Conservation (phyloP, 495 filamentous ascomycete species). For the Daldinia bambusicola region DNA sequence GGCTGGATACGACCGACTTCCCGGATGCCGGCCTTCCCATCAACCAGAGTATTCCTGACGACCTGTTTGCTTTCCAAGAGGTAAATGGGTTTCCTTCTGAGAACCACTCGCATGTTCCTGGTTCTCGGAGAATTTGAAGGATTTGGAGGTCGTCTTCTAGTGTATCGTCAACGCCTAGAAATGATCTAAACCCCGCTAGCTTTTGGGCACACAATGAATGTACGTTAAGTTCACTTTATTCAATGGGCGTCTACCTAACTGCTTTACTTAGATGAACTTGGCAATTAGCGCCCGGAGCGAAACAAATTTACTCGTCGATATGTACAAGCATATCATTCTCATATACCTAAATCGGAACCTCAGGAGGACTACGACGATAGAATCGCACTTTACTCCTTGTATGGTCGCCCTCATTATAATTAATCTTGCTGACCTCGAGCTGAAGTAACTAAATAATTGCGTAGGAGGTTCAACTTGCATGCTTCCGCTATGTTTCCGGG, state of each 20-base stretch:
- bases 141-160: slow-evolving; percentile 8
- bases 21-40: slow-evolving; percentile 12
- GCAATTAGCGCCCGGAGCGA: slow-evolving; percentile 4
- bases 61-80: not conserved
- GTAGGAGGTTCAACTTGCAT: not conserved
- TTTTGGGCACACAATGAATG: slow-evolving; percentile 51
- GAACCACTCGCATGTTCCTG: slow-evolving; percentile 15
- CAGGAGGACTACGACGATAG: slow-evolving; percentile 20
- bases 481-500: not conserved
- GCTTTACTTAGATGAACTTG: slow-evolving; percentile 5
- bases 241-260: no score
- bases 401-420: not conserved
- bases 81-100: not conserved
- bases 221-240: not conserved
- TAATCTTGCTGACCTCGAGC: not conserved
- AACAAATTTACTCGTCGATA: slow-evolving; percentile 9
- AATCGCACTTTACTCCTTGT: slow-evolving; percentile 11
- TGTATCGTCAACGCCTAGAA: not conserved
- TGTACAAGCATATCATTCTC: not conserved
- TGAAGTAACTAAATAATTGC: not conserved
- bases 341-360: slow-evolving; percentile 46
- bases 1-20: slow-evolving; percentile 14
- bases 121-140: not conserved
- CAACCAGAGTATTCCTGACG: slow-evolving; percentile 11
- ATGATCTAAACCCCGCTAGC: slow-evolving; percentile 48